A percentile compares a stretch with the other conserved stretches of the same genome.
phyloP scores from a whole-genome alignment of 2,329 filamentous ascomycete genomes.

The Parafenestella ontariensis region DNA sequence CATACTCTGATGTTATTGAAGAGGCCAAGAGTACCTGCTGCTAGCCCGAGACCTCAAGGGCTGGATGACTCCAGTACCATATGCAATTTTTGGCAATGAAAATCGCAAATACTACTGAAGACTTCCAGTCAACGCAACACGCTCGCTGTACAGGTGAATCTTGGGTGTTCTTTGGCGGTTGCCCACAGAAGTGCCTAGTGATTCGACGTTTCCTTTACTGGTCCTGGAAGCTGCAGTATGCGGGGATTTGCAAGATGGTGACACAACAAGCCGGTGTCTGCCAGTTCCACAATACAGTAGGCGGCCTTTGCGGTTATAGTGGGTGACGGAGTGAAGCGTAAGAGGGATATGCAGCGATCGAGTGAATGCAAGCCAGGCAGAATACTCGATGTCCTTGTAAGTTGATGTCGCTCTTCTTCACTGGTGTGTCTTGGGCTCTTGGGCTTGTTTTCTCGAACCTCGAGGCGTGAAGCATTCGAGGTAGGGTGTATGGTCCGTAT shows the following conservation, averaged over 20 bases:
- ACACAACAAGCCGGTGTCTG: conserved; percentile 15
- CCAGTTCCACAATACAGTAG: conserved; percentile 24
- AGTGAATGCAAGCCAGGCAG: neutral
- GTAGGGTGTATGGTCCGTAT: neutral
- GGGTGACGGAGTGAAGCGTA: neutral
- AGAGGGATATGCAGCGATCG: neutral
- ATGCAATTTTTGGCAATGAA: neutral
- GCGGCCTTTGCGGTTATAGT: conserved; percentile 28
- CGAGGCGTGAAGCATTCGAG: neutral
- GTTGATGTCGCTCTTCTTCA: neutral
- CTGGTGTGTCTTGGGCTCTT: neutral
- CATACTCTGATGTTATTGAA: conserved; percentile 31
- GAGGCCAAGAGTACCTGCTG: neutral
- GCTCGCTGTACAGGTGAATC: neutral
- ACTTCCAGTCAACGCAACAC: neutral
- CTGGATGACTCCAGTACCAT: neutral
- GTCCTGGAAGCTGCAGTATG: neutral
- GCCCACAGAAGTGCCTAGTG: neutral
- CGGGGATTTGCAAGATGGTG: conserved; percentile 2
- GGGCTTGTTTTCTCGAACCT: too few species aligned
- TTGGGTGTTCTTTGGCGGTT: neutral
- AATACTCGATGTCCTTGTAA: neutral
- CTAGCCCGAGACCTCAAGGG: neutral
- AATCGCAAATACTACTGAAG: neutral
- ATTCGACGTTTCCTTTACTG: neutral